Base-by-base conservation (phyloP, 805 yeast genomes). In the Wickerhamomyces canadensis region DNA sequence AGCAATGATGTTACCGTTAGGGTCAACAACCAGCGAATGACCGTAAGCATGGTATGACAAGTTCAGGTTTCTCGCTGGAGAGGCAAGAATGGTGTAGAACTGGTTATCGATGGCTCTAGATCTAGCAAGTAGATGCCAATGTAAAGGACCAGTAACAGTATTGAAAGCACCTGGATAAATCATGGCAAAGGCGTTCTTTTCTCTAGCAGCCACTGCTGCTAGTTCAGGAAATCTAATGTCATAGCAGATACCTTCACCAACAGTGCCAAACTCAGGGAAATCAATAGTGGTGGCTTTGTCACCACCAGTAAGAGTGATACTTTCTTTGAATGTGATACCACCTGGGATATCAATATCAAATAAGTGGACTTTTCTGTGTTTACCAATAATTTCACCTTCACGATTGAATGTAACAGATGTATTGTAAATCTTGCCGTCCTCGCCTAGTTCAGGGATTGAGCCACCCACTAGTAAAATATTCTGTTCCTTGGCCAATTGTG, bases 331-430 rank as follows among this genome's bases (percentile, higher is more conserved):
- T 7, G 89, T 78, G 59, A 93, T 89, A 27, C 94, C 93, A 40
- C 84, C 83, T 5, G 97, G 97, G 41, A 93, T 88, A 47, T 88
- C 95, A 42, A 91, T 85, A 56, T 91, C 98, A 53, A 91, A 91
- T 44, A 91, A 61, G 57, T 91, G 98, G 3, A 78, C 89, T 55
- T 91, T 91, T 48, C 98, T 74, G 60, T 87, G 98, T 52, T 81
- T 84, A 34, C 87, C 96, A 38, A 93, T 77, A 41, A 91, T 68
- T 27, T 78, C 71, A n/a, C 98, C 98, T 3, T 62, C 39, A 6
- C 82, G 84, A 46, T 78, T 62, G 55, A 87, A 91, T 4, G 95
- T 69, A 55, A 89, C 57, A 36, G 85, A 76, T 29, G 95, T 80
- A 65, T 89, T 79, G 72, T 78, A 84, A 27, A 79, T 54, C 46